These are phyloP conservation scores for Paraconiothyrium sp. DNA, from an alignment of 2,329 filamentous ascomycete genomes.

Conservation along the genomic window DNA sequence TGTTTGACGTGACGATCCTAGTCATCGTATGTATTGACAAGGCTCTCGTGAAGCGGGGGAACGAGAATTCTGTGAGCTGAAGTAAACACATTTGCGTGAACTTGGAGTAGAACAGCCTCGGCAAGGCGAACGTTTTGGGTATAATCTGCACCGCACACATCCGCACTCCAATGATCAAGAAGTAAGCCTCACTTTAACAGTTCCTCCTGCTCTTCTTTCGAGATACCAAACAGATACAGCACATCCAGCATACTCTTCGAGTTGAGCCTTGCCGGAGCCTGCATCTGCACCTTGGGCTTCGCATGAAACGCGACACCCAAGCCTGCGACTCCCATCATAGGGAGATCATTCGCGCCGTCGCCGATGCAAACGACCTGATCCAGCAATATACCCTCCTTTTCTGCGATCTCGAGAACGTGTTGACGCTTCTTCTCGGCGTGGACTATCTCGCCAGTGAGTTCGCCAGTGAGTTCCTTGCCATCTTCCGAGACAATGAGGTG, in stretches of 20 bases:
- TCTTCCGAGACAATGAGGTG: constrained; percentile 73
- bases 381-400: constrained; percentile 70
- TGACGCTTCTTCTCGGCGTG: constrained; percentile 79
- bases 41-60: too few species aligned
- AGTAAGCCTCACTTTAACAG: neutral
- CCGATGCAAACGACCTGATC: constrained; percentile 78
- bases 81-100: too few species aligned
- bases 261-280: constrained; percentile 78
- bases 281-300: constrained; percentile 82
- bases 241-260: constrained; percentile 75
- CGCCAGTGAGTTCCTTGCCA: constrained; percentile 70
- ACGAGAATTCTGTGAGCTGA: too few species aligned
- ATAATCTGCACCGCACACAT: neutral
- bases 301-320: constrained; percentile 86
- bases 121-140: neutral
- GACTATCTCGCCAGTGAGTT: constrained; percentile 76
- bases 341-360: constrained; percentile 83
- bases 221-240: constrained; percentile 78
- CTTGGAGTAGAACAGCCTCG: too few species aligned
- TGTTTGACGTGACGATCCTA: too few species aligned
- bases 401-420: constrained; percentile 75
- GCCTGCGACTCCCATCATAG: constrained; percentile 80
- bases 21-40: too few species aligned
- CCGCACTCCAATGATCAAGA: neutral
- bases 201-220: constrained; percentile 63